Percentiles rank a stretch among this genome's conserved stretches.
phyloP scores from a whole-genome alignment of 345 rosid species.

The Psidium friedrichsthalianum region DNA sequence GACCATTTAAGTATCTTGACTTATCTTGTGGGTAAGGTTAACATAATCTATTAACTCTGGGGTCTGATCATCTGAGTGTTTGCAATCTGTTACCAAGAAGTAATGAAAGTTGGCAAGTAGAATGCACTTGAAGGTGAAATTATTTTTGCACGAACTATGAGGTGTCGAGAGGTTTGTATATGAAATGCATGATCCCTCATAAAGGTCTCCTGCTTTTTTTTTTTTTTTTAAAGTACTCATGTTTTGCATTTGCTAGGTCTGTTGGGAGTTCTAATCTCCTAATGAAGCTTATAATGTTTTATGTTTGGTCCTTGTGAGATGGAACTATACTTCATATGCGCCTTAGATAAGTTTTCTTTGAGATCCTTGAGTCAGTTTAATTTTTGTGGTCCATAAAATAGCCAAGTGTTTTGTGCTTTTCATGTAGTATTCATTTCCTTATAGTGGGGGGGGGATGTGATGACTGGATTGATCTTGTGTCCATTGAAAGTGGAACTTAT shows the following conservation, averaged over 20 bases:
- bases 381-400: not conserved
- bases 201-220: not conserved
- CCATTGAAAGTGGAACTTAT: not conserved
- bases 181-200: not conserved
- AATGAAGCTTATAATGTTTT: not conserved
- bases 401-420: not conserved
- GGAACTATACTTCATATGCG: not conserved
- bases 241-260: not conserved
- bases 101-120: not conserved
- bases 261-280: not conserved
- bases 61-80: not conserved
- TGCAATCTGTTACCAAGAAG: not conserved
- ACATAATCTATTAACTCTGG: not conserved
- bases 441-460: not conserved
- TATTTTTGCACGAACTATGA: not conserved
- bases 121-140: not conserved
- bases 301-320: not conserved
- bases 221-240: not conserved
- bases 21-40: not conserved
- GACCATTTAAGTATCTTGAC: not conserved
- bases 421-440: not conserved
- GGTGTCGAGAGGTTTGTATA: not conserved
- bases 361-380: not conserved
- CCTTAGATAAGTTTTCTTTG: not conserved
- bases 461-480: not conserved